Conservation (phyloP, 805 yeast species). For the Metschnikowia continentalis region DNA sequence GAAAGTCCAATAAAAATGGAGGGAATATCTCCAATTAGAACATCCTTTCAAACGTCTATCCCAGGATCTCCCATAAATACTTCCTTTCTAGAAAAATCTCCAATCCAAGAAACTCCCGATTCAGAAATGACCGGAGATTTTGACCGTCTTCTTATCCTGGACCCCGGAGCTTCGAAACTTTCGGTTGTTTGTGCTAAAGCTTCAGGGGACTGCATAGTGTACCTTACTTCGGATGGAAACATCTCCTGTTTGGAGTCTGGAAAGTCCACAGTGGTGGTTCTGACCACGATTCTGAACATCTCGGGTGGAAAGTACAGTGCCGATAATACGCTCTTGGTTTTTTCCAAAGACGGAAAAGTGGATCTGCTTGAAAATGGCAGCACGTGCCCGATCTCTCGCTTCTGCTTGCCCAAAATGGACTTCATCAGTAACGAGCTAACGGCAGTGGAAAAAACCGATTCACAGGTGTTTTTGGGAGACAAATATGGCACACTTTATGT, state of each 20-base stretch:
- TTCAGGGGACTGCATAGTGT: neutral
- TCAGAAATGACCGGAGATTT: too few relatives aligned
- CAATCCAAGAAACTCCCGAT: too few relatives aligned
- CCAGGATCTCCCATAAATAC: too few relatives aligned
- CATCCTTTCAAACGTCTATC: too few relatives aligned
- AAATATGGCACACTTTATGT: conserved; percentile 42
- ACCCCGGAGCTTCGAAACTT: neutral
- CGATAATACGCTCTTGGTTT: conserved; percentile 14
- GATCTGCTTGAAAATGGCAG: neutral
- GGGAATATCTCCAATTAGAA: too few relatives aligned
- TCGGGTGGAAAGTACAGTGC: conserved; percentile 7
- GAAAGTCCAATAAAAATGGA: too few relatives aligned
- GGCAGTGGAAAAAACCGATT: conserved; percentile 33
- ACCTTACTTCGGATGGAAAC: neutral
- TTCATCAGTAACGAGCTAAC: conserved; percentile 31
- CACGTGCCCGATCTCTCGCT: neutral
- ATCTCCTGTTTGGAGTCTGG: neutral
- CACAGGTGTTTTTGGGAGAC: conserved; percentile 44
- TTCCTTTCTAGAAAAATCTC: too few relatives aligned
- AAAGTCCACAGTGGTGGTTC: neutral
- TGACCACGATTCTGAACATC: neutral
- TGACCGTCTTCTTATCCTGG: too few relatives aligned
- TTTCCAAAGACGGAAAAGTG: conserved; percentile 22
- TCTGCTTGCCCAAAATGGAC: neutral
- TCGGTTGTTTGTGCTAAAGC: neutral